These are phyloP conservation scores for Naematelia encephala DNA, from an alignment of 768 basidiomycete species.

Conservation along the genomic window DNA sequence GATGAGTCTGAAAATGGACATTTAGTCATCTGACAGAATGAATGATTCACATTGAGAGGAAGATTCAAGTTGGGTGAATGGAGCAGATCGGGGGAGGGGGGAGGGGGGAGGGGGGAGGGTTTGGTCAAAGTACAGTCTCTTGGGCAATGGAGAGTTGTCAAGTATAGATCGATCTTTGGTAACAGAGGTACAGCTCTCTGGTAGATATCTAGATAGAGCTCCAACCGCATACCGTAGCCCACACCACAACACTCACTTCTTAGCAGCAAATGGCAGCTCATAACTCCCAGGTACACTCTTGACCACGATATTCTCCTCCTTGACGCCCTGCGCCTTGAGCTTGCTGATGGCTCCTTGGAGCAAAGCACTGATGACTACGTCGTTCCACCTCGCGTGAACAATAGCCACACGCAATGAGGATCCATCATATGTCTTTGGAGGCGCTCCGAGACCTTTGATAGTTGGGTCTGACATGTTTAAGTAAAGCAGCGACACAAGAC, in stretches of 20 bases:
- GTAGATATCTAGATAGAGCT: too few species aligned
- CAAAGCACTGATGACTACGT: conserved; percentile 76
- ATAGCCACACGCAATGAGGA: conserved; percentile 79
- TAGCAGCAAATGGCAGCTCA: conserved; percentile 81
- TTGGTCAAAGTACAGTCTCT: too few species aligned
- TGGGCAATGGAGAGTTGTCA: too few species aligned
- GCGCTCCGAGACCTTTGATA: conserved; percentile 73
- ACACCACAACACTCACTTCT: conserved; percentile 66
- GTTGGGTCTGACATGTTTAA: conserved; percentile 53
- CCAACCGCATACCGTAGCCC: too few species aligned
- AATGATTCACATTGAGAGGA: not conserved
- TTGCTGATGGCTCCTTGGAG: conserved; percentile 73
- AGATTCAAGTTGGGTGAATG: not conserved
- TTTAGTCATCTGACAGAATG: too few species aligned
- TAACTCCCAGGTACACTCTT: conserved; percentile 93
- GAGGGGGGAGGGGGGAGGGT: conserved; percentile 10
- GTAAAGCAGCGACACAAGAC: too few species aligned
- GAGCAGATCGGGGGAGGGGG: not conserved
- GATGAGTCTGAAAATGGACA: conserved; percentile 67
- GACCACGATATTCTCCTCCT: conserved; percentile 80
- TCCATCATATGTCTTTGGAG: conserved; percentile 68
- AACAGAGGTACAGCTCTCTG: too few species aligned
- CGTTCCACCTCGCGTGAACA: conserved; percentile 96
- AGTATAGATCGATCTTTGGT: too few species aligned
- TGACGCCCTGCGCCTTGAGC: conserved; percentile 80